phyloP scores from a whole-genome alignment of 352 stramenopile species.

The Globisporangium okanoganense region DNA sequence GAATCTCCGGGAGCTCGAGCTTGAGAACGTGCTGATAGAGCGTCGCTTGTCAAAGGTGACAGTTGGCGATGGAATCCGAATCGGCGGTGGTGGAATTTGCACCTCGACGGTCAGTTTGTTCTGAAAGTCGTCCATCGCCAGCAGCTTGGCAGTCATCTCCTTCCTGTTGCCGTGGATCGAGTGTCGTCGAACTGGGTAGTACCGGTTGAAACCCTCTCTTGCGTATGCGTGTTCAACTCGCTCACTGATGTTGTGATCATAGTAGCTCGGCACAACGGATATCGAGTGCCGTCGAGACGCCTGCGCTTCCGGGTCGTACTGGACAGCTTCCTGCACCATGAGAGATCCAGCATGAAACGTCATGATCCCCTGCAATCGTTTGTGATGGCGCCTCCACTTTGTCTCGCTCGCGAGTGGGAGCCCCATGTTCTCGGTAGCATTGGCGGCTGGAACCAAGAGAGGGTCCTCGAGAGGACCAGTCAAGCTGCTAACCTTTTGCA shows the following conservation, averaged over 20 bases:
- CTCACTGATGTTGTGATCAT: slow-evolving; percentile 6
- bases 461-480: neutral
- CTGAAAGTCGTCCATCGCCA: slow-evolving; percentile 15
- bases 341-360: slow-evolving; percentile 26
- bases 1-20: neutral
- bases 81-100: neutral
- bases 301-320: neutral
- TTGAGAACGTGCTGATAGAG: neutral
- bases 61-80: neutral
- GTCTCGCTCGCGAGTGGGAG: slow-evolving; percentile 27
- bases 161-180: slow-evolving; percentile 29
- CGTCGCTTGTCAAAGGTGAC: neutral
- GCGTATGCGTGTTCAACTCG: slow-evolving; percentile 3
- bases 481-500: neutral
- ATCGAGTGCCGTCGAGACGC: slow-evolving; percentile 26
- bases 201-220: neutral
- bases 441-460: neutral
- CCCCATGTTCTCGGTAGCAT: neutral
- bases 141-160: slow-evolving; percentile 18
- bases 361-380: slow-evolving; percentile 37
- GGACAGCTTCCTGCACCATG: slow-evolving; percentile 20
- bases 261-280: slow-evolving; percentile 22
- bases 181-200: slow-evolving; percentile 21
- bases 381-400: slow-evolving; percentile 38
- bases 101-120: slow-evolving; percentile 9